Percentiles rank a stretch among this genome's conserved stretches.
These are phyloP conservation scores for Chloroidium sp. DNA, from an alignment of 163 green algal species.

Conservation along the genomic window DNA sequence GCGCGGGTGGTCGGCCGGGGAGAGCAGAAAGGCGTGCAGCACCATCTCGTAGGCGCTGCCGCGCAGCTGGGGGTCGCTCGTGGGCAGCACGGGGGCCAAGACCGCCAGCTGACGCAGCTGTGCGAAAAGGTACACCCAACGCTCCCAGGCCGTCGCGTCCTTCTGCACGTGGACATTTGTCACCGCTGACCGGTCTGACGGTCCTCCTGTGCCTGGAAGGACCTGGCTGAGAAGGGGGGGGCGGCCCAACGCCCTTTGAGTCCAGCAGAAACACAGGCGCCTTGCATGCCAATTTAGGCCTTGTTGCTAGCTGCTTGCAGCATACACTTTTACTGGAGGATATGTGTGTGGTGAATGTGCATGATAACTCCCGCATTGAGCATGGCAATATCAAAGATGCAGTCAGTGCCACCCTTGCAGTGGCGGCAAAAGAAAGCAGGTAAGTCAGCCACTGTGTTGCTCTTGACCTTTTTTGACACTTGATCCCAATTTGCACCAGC, in stretches of 20 bases:
- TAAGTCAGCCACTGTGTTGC: too few relatives aligned
- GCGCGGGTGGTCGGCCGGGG: slow-evolving; percentile 43
- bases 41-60: slow-evolving; percentile 57
- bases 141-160: slow-evolving; percentile 68
- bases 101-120: slow-evolving; percentile 57
- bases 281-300: not conserved
- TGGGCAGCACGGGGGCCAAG: slow-evolving; percentile 69
- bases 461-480: too few relatives aligned
- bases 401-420: too few relatives aligned
- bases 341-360: too few relatives aligned
- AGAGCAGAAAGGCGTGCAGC: slow-evolving; percentile 28
- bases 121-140: slow-evolving; percentile 78
- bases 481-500: too few relatives aligned
- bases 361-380: too few relatives aligned
- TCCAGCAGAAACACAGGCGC: not conserved
- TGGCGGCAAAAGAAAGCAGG: too few relatives aligned
- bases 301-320: too few relatives aligned
- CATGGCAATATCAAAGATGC: too few relatives aligned
- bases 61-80: slow-evolving; percentile 37
- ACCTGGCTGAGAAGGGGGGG: not conserved
- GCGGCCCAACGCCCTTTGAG: not conserved
- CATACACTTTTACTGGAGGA: too few relatives aligned
- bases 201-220: not conserved
- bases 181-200: too few relatives aligned
- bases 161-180: slow-evolving; percentile 19